Evolutionary conservation across 106 monocot species (phyloP), one percentile per base, ranked within the genome.

Genomic region (Dendrobium officinale): DNA sequence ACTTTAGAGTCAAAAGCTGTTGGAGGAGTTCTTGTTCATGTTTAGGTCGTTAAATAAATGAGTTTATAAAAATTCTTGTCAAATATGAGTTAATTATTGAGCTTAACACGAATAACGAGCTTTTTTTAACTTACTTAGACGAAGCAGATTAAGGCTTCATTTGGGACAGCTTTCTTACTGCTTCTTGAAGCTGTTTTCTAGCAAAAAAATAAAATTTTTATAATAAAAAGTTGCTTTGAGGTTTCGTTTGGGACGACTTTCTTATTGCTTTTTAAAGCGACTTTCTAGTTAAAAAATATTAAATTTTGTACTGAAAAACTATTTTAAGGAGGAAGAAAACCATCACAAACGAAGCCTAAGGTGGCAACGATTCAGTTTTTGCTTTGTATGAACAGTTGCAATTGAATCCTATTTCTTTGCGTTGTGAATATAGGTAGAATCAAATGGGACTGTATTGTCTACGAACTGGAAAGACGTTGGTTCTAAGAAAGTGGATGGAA

Each of bases 381-480:
- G 6, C 8, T 3, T 45, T 9, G 6, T 8, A 45, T 45, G 3
- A 67, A 67, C 22, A 10, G 6, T 67, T 3, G 10, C 9, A 72
- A 33, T 29, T 4, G 72, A 72, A 33, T 0, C 72, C 17, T 11
- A 44, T 77, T 54, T 29, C 9, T 17, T 81, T 80, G 51, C 51
- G 10, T 42, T 4, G 82, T 77, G 51, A 40, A 45, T 47, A 7
- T 59, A 98, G 97, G 64, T 95, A 55, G 94, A 98, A 82, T 98
- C 97, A 5, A 91, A 88, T 51, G 97, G 97, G 27, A 98, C 97
- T 0, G 90, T 90, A 37, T 78, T 93, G 73, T 93, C 92, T 2
- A 93, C 92, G 6, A 93, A 90, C 33, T 90, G 92, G 92, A 88
- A 88, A 64, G 92, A 93, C 54, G 92, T 93, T 3, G 88, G 92